Base-by-base conservation (phyloP, 2,329 filamentous ascomycete species). In the Grosmannia penicillata region DNA sequence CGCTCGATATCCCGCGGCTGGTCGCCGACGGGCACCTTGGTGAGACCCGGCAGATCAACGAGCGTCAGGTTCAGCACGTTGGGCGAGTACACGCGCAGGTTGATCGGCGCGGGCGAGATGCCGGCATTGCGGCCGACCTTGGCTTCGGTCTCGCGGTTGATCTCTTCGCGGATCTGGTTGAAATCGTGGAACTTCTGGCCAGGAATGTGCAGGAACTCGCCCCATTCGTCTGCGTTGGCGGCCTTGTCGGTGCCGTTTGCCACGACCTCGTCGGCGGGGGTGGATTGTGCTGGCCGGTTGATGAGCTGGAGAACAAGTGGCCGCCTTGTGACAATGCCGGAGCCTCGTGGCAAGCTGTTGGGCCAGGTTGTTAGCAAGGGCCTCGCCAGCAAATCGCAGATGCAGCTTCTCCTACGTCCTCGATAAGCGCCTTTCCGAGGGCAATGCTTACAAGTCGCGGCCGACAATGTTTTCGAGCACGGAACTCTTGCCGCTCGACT, bases 401-500 rank as follows among this genome's bases (percentile, higher is more conserved):
- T n/a, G n/a, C 23, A 17, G 10, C n/a, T 4, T 15, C 9, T 22
- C 8, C 11, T 18, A 13, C 25, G 4, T 19, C 19, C 6, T 15
- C 23, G n/a, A n/a, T n/a, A n/a, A n/a, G n/a, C n/a, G n/a, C n/a
- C n/a, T n/a, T n/a, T n/a, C n/a, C n/a, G n/a, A n/a, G n/a, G n/a
- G n/a, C n/a, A n/a, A n/a, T n/a, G n/a, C 31, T 33, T 15, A 96
- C 89, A 98, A 98, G 65, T 98, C 91, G 68, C 91, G 76, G 43
- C 91, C 91, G 41, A 98, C 91, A 54, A 98, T 98, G 56, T 98
- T 98, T 63, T 98, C 91, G 54, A 98, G 65, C 51, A 98, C 91
- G 15, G 91, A 98, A 71, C 86, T 95, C 78, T 98, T 98, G 65
- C 91, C 91, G 61, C 89, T 95, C 17, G 91, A 98, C 67, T 98